A percentile compares a stretch with the other conserved stretches of the same genome.
These are phyloP conservation scores for Sphagnum fallax DNA, from an alignment of 228 moss, liverwort and hornwort genomes.

Conservation along the genomic window DNA sequence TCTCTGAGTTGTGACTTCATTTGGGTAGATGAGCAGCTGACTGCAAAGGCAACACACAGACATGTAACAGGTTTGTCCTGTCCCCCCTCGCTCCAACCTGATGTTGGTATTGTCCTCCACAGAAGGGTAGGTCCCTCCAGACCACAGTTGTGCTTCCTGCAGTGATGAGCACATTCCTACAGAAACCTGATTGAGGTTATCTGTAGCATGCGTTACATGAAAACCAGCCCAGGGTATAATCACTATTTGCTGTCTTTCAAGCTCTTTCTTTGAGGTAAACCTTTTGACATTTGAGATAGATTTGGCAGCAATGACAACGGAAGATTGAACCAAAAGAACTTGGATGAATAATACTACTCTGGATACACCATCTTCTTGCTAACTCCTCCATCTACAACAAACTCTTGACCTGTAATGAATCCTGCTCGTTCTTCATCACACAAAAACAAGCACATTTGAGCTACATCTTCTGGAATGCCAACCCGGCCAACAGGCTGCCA, in stretches of 20 bases:
- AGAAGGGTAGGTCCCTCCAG: not conserved
- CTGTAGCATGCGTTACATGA: too few relatives aligned
- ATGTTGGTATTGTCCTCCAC: not conserved
- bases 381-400: constrained; percentile 61
- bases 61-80: too few relatives aligned
- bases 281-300: not conserved
- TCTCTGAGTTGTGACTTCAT: too few relatives aligned
- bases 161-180: not conserved
- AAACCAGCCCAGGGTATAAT: not conserved
- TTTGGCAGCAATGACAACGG: not conserved
- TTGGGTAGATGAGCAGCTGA: too few relatives aligned
- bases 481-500: constrained; percentile 52
- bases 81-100: not conserved
- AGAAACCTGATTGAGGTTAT: not conserved
- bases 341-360: constrained; percentile 3
- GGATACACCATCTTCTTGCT: constrained; percentile 63
- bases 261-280: not conserved
- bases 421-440: constrained; percentile 48
- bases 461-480: constrained; percentile 45
- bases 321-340: not conserved
- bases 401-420: constrained; percentile 59
- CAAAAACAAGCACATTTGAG: constrained; percentile 51
- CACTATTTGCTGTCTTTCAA: not conserved
- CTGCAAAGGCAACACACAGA: too few relatives aligned
- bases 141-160: not conserved